phyloP scores from a whole-genome alignment of 345 rosid species.

The Pelargonium nanum region DNA sequence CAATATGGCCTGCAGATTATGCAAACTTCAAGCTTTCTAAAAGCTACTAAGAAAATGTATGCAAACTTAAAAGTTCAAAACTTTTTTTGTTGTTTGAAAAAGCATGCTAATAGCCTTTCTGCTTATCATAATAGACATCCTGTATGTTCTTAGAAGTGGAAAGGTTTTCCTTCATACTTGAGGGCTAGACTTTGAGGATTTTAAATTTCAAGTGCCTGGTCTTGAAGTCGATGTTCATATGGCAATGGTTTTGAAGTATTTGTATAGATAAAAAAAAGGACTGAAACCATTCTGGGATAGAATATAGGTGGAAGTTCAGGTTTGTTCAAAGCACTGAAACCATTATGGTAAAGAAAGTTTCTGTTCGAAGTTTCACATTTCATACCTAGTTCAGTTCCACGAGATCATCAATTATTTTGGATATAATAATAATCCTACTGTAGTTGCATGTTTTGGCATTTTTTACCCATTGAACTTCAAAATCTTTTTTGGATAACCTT shows the following conservation, averaged over 20 bases:
- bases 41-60: too few relatives aligned
- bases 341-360: not conserved
- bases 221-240: not conserved
- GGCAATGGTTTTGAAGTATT: not conserved
- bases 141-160: not conserved
- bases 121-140: not conserved
- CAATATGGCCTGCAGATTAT: too few relatives aligned
- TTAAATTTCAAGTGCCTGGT: not conserved
- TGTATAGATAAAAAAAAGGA: not conserved
- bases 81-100: too few relatives aligned
- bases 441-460: too few relatives aligned
- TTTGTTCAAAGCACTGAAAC: too few relatives aligned
- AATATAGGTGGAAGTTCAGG: not conserved
- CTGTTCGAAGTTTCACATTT: not conserved
- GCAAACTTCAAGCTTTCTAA: too few relatives aligned
- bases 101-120: not conserved
- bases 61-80: not conserved
- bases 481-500: too few relatives aligned
- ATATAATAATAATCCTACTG: too few relatives aligned
- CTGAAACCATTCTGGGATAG: not conserved
- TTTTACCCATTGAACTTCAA: too few relatives aligned
- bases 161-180: not conserved
- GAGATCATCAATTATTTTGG: not conserved
- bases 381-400: not conserved
- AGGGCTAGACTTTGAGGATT: not conserved